A percentile compares a stretch with the other conserved stretches of the same genome.
Conservation (phyloP, 441 rosid genomes). For the Adansonia madagascariensis region DNA sequence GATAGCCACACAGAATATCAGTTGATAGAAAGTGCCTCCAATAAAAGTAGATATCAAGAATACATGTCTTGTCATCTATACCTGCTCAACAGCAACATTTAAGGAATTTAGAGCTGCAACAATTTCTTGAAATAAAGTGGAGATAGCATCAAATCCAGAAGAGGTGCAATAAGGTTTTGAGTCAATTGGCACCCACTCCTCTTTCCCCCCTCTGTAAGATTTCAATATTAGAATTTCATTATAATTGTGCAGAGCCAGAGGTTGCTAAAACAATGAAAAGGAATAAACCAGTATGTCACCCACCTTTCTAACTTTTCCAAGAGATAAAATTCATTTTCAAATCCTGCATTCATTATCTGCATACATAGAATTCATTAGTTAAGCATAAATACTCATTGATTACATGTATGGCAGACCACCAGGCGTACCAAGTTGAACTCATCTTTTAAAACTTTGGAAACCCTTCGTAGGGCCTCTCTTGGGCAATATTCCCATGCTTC, state of each 20-base stretch:
- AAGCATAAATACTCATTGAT: conserved; percentile 23
- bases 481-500: conserved; percentile 97
- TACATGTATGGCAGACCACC: conserved; percentile 8
- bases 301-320: conserved; percentile 68
- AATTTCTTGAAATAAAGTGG: conserved; percentile 70
- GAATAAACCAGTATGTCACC: background rate
- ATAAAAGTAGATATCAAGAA: conserved; percentile 16
- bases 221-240: background rate
- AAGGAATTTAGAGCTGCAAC: conserved; percentile 61
- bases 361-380: conserved; percentile 23
- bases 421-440: conserved; percentile 81
- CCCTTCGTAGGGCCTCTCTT: conserved; percentile 78
- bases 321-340: conserved; percentile 89
- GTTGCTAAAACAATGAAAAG: conserved; percentile 15
- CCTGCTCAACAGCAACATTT: conserved; percentile 88
- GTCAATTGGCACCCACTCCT: conserved; percentile 86
- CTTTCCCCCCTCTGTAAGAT: conserved; percentile 73
- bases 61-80: conserved; percentile 29
- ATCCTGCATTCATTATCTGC: conserved; percentile 94
- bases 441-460: conserved; percentile 67
- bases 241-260: background rate
- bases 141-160: conserved; percentile 66
- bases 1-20: background rate
- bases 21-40: conserved; percentile 4
- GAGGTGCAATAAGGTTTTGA: conserved; percentile 77